Conservation (phyloP, 148 eudicot species). For the Limonium bicolor region DNA sequence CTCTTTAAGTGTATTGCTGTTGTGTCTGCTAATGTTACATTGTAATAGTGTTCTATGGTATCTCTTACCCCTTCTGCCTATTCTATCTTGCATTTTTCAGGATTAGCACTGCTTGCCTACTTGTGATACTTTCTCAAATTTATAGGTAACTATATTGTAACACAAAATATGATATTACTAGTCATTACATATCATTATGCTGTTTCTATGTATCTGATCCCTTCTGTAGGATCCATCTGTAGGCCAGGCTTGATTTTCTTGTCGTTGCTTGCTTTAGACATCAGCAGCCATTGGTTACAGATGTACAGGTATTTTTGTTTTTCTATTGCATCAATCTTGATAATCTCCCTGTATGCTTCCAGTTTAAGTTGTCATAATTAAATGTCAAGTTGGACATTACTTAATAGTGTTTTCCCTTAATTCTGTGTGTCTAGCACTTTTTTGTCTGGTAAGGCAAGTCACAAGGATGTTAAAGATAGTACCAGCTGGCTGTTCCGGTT, state of each 20-base stretch:
- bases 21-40: too few species aligned
- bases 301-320: constrained; percentile 65
- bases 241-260: constrained; percentile 81
- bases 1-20: too few species aligned
- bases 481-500: constrained; percentile 79
- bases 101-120: constrained; percentile 93
- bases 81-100: constrained; percentile 22
- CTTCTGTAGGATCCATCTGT: constrained; percentile 11
- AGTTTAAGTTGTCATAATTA: neutral
- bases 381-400: too few species aligned
- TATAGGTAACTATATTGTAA: constrained; percentile 42
- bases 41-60: too few species aligned
- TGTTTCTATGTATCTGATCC: constrained; percentile 8
- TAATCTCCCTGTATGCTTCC: neutral
- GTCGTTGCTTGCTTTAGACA: constrained; percentile 85
- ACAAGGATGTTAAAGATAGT: constrained; percentile 93
- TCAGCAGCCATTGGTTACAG: constrained; percentile 94
- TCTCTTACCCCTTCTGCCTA: neutral
- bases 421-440: constrained; percentile 72
- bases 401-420: too few species aligned
- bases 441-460: constrained; percentile 84
- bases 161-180: too few species aligned
- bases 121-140: constrained; percentile 83
- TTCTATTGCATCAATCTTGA: neutral
- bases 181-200: too few species aligned